Conservation (phyloP, 371 early-diverging fungal species). For the Mucor velutinosus region DNA sequence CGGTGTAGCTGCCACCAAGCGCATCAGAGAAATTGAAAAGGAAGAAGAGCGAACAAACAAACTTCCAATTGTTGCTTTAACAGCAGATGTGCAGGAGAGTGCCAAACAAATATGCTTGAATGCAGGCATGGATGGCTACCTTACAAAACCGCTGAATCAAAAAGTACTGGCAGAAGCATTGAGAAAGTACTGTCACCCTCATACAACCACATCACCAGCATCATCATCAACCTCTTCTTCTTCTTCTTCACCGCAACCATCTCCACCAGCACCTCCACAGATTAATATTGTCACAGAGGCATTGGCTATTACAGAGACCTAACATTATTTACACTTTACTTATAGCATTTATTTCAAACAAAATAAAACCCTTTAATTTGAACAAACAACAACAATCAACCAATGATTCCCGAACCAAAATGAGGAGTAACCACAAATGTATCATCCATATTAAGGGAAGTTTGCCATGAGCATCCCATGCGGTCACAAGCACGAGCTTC, state of each 20-base stretch:
- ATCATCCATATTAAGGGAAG: background rate
- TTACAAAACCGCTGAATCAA: constrained; percentile 49
- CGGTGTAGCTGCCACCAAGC: constrained; percentile 50
- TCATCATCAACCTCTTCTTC: background rate
- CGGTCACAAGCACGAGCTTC: constrained; percentile 21
- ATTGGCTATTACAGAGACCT: constrained; percentile 2
- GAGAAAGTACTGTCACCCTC: constrained; percentile 22
- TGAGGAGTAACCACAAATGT: constrained; percentile 4
- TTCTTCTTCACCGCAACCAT: background rate
- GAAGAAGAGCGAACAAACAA: constrained; percentile 7
- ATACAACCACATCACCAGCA: background rate
- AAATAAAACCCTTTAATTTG: background rate
- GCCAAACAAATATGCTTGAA: constrained; percentile 50
- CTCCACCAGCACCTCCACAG: background rate
- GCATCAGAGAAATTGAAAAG: constrained; percentile 38
- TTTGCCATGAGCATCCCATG: background rate
- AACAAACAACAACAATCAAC: background rate
- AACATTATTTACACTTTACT: background rate
- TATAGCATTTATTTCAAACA: background rate
- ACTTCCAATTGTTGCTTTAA: constrained; percentile 40
- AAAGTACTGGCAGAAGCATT: constrained; percentile 32
- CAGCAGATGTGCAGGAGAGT: constrained; percentile 54
- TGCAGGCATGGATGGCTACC: constrained; percentile 53
- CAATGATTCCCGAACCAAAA: background rate
- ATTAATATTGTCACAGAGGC: constrained; percentile 1